Evolutionary conservation across 306 rosid species (phyloP), one percentile per base, ranked within the genome.

Genomic region (Cucumis melo): DNA sequence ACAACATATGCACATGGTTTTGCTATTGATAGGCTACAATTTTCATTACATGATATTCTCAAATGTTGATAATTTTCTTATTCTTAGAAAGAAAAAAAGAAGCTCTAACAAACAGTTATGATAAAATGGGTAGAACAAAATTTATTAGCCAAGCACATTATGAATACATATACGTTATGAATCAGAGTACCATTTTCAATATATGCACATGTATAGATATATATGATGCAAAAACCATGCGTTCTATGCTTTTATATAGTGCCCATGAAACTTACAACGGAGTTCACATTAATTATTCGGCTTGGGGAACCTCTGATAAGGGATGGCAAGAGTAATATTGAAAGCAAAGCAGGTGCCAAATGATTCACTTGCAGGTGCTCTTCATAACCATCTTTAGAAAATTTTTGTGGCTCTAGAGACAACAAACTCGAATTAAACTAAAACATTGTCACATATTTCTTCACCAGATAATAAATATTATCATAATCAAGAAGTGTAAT

Each of bases 291-390:
- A 79, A 94, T 86, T 78, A 94, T 89, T 71, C 98, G 96, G 88
- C 98, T 90, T 41, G 98, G 95, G 83, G 97, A 90, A 55, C 95
- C 98, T 87, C 89, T 87, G 76, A 93, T 63, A 71, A 94, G 99
- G 79, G 99, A 92, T 81, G 97, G 99, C 90, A 94, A 86, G 71
- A 94, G 97, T 85, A 95, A 93, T 78, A 90, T 24, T 15, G 97
- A 90, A 79, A 95, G 96, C 90, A 95, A 81, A 60, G 98, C 92
- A 46, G 99, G 98, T 73, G 93, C 99, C 61, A 95, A 89, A 84
- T 95, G 99, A 83, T 95, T 95, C 80, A 95, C 99, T 92, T 95
- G 99, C 90, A 92, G 78, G 89, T 95, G 99, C 82, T 90, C 90
- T 85, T 95, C 99, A 58, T 92, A 90, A 65, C 96, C 96, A 77